Base-by-base conservation (phyloP, 2,329 filamentous ascomycete genomes). In the Colletotrichum lupini region DNA sequence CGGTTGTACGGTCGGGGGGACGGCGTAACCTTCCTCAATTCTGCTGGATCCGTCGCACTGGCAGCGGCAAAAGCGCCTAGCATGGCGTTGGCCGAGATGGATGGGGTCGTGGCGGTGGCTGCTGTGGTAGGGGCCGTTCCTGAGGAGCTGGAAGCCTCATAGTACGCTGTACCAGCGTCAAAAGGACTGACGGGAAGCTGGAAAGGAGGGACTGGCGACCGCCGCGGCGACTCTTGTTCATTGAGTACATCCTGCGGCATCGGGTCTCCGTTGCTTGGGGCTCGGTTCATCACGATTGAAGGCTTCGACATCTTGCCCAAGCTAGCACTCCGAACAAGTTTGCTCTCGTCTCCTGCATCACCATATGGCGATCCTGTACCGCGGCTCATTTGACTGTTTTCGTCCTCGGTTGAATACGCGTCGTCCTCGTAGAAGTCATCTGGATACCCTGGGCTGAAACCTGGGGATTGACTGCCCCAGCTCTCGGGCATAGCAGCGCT, bases 401-500 rank as follows among this genome's bases (percentile, higher is more conserved):
- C 71, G 58, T 86, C 85, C 49, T 89, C 87, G 4, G 82, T 82
- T 11, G 71, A 70, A 19, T 70, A 73, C 57, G 87, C 84, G 3
- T 82, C 80, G 42, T 89, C 87, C 61, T 88, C 87, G 73, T 87
- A 87, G 75, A 86, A 86, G 14, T 83, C 83, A n/a, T 87, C 87
- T n/a, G 79, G 70, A 78, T 87, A 82, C 77, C 84, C 77, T 66
- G 87, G 81, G 79, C 85, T 89, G 37, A 79, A 79, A 14, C 80
- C 80, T 3, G 85, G 85, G 0, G 87, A 88, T 14, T 82, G 79
- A 5, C 86, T 88, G 5, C 86, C 89, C 89, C 92, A 95, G 76
- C 86, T 91, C 24, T 91, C 89, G 1, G 93, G 93, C 80, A 95
- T 93, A 0, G 90, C 92, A 46, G 91, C 89, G 76, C 92, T 95